Percentiles rank a stretch among this genome's conserved stretches.
Conservation (phyloP, 1,284 basidiomycete genomes). For the Amylostereum chailletii region DNA sequence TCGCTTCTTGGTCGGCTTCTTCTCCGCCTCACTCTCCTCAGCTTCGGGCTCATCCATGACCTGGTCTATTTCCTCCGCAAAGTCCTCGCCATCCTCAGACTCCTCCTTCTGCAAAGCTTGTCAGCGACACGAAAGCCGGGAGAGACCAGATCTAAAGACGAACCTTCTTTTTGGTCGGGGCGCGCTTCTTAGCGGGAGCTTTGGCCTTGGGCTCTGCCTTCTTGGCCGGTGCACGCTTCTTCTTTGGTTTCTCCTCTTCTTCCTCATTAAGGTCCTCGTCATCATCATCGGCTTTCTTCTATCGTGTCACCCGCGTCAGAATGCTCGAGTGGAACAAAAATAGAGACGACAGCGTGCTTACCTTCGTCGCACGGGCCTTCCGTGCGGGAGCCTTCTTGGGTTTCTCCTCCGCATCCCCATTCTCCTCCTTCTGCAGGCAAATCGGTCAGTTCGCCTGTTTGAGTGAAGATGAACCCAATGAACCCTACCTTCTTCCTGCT, state of each 20-base stretch:
- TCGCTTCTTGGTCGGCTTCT: slow-evolving; percentile 24
- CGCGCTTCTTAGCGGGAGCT: slow-evolving; percentile 22
- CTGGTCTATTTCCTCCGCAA: slow-evolving; percentile 23
- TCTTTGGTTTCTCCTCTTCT: slow-evolving; percentile 25
- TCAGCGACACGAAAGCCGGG: neutral
- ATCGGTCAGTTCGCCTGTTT: neutral
- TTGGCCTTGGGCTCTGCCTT: slow-evolving; percentile 19
- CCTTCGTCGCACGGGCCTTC: slow-evolving; percentile 1
- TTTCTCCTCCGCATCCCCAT: slow-evolving; percentile 30
- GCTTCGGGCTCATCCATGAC: slow-evolving; percentile 23
- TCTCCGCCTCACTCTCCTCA: slow-evolving; percentile 19
- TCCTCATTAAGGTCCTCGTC: neutral
- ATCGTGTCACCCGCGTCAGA: neutral
- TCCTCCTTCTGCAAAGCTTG: slow-evolving; percentile 10
- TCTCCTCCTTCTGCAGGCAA: slow-evolving; percentile 26
- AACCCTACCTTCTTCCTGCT: slow-evolving; percentile 26
- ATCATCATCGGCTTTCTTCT: neutral
- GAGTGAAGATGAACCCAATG: neutral
- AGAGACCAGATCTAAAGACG: neutral
- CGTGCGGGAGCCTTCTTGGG: slow-evolving; percentile 10
- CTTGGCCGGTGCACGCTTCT: slow-evolving; percentile 25
- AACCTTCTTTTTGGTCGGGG: slow-evolving; percentile 25
- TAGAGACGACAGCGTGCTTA: neutral
- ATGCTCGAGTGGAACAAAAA: neutral
- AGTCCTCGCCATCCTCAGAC: slow-evolving; percentile 26